phyloP scores from a whole-genome alignment of 2,329 filamentous ascomycete genomes.

The Colletotrichum liaoningense region DNA sequence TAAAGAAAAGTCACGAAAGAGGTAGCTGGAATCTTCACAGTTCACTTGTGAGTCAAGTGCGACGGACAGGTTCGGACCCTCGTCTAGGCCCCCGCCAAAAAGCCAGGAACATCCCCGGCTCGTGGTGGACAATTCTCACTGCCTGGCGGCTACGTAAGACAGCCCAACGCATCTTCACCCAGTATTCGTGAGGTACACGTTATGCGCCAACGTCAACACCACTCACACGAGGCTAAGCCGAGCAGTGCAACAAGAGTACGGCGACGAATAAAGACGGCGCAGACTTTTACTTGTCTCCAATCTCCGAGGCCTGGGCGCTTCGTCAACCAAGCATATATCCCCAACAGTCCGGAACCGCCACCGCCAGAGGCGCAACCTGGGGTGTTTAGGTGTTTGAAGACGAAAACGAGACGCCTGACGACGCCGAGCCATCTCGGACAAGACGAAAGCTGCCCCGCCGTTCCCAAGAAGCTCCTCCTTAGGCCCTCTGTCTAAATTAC shows the following conservation, averaged over 20 bases:
- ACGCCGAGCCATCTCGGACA: neutral
- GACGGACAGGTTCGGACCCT: neutral
- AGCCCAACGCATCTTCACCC: conserved; percentile 15
- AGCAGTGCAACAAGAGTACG: neutral
- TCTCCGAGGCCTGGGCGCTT: conserved; percentile 24
- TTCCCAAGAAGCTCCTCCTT: neutral
- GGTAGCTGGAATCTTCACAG: too few species aligned
- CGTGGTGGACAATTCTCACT: conserved; percentile 17
- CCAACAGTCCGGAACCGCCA: neutral
- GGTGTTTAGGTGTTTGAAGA: conserved; percentile 2
- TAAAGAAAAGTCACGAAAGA: neutral
- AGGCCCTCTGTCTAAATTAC: conserved; percentile 12
- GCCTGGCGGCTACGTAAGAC: conserved; percentile 30
- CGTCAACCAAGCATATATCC: conserved; percentile 26
- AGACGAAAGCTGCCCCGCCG: conserved; percentile 18
- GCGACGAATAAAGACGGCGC: neutral
- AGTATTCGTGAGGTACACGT: neutral
- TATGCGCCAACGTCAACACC: conserved; percentile 34
- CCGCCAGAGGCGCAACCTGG: neutral
- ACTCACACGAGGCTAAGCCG: conserved; percentile 4
- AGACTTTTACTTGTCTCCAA: conserved; percentile 10
- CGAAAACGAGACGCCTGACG: neutral
- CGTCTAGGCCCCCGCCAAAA: conserved; percentile 7
- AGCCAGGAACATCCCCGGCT: conserved; percentile 22
- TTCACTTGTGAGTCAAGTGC: conserved; percentile 10